phyloP scores from a whole-genome alignment of 208 protist species.

The Crithidia thermophila region DNA sequence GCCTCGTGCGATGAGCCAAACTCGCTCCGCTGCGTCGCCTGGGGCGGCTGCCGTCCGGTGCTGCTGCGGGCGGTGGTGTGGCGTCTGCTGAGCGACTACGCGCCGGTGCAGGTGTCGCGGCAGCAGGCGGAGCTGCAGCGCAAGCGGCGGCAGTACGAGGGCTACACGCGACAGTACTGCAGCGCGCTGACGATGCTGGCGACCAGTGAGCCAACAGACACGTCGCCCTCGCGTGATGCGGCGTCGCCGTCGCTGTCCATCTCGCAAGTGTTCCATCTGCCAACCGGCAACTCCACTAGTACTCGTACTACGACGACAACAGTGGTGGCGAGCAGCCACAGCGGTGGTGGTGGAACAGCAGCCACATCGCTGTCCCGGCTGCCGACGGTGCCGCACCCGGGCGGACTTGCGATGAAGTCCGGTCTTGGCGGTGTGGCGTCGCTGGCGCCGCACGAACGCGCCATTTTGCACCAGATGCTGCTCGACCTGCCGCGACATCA shows the following conservation, averaged over 20 bases:
- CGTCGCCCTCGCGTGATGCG: not conserved
- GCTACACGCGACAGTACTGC: conserved; percentile 58
- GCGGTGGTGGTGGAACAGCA: not conserved
- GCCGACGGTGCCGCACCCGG: not conserved
- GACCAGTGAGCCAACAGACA: not conserved
- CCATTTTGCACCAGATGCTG: conserved; percentile 71
- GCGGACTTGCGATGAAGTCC: not conserved
- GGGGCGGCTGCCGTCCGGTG: conserved; percentile 50
- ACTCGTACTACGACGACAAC: too few relatives aligned
- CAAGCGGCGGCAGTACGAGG: conserved; percentile 68
- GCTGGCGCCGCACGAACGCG: conserved; percentile 53
- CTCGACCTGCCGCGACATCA: conserved; percentile 79
- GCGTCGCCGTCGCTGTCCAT: not conserved
- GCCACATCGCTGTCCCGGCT: not conserved
- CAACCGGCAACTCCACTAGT: too few relatives aligned
- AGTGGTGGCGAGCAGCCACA: too few relatives aligned
- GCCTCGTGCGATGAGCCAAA: conserved; percentile 45
- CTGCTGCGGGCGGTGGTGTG: conserved; percentile 59
- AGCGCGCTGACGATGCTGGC: conserved; percentile 28
- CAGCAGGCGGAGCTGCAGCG: conserved; percentile 61
- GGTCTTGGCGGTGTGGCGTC: not conserved
- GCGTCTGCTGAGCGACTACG: conserved; percentile 64
- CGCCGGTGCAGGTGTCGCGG: conserved; percentile 31
- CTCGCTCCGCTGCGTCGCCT: conserved; percentile 51
- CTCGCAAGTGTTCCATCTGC: too few relatives aligned